Evolutionary conservation across 202 grass and related monocot genomes (phyloP).

Genomic region (Brachypodium distachyon): DNA sequence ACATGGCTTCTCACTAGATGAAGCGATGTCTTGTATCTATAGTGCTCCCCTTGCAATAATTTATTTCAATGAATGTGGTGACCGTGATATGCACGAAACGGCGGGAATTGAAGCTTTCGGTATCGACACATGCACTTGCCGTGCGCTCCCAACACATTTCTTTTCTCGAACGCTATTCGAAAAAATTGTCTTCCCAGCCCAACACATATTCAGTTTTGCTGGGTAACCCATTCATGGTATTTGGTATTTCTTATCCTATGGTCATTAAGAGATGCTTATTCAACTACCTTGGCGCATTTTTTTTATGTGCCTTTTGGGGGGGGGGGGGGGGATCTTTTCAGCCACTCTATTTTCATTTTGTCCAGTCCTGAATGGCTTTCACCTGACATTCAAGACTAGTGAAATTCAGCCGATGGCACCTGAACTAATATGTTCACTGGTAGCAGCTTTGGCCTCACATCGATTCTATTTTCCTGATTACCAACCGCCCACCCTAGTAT

Average conservation of each 20-base stretch:
- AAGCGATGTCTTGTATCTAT: neutral
- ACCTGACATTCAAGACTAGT: neutral
- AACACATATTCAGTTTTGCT: neutral
- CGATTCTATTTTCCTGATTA: conserved; percentile 22
- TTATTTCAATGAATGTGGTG: neutral
- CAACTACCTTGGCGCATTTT: neutral
- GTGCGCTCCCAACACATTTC: neutral
- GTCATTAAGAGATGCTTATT: conserved; percentile 1
- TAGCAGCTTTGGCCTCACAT: conserved; percentile 19
- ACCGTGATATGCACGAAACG: neutral
- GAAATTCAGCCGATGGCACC: conserved; percentile 2
- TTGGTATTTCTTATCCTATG: neutral
- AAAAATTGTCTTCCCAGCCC: neutral
- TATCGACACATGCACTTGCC: neutral
- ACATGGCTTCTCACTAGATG: neutral
- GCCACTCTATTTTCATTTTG: neutral
- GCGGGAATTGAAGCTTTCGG: neutral
- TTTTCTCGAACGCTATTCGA: neutral
- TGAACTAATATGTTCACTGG: neutral
- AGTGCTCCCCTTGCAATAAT: neutral
- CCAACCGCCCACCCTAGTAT: conserved; percentile 28
- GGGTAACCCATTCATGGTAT: neutral
- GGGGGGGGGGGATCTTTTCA: neutral
- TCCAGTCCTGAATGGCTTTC: neutral
- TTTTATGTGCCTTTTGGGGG: neutral